Evolutionary conservation across 1,139 yeast genomes (phyloP).

Genomic region (Yamadazyma mexicana): DNA sequence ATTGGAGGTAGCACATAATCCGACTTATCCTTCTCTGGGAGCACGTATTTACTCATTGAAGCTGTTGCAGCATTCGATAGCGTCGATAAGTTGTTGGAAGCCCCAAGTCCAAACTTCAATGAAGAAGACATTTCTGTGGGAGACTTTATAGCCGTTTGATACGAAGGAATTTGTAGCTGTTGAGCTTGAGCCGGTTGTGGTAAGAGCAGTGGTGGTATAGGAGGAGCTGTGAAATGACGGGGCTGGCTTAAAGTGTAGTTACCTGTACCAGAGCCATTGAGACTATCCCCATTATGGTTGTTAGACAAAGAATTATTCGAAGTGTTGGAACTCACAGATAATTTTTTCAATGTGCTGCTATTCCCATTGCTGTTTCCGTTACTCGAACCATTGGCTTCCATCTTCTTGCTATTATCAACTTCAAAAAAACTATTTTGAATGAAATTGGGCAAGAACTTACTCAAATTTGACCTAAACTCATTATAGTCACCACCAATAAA

Average conservation of each 20-base stretch:
- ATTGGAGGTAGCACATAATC: constrained; percentile 4
- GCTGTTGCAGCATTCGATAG: constrained; percentile 4
- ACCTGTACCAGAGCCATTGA: background rate
- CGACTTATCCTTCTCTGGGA: background rate
- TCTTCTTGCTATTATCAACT: constrained; percentile 5
- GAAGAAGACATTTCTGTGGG: constrained; percentile 1
- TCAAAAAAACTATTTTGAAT: constrained; percentile 8
- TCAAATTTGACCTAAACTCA: constrained; percentile 11
- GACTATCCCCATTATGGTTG: background rate
- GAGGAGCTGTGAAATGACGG: background rate
- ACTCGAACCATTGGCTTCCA: background rate
- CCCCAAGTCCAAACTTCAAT: constrained; percentile 1
- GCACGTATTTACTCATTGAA: background rate
- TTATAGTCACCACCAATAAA: constrained; percentile 8
- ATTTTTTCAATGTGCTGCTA: background rate
- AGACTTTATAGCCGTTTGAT: constrained; percentile 1
- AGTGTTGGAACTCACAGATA: constrained; percentile 1
- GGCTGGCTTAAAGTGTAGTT: constrained; percentile 1
- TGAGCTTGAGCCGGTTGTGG: background rate
- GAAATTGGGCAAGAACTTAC: constrained; percentile 9
- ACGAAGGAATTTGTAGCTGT: background rate
- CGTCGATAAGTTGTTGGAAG: constrained; percentile 1
- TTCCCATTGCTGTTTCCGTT: too few species aligned
- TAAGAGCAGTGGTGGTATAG: background rate
- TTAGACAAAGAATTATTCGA: background rate